phyloP scores from a whole-genome alignment of 805 yeast genomes.

The Wickerhamiella brachini region DNA sequence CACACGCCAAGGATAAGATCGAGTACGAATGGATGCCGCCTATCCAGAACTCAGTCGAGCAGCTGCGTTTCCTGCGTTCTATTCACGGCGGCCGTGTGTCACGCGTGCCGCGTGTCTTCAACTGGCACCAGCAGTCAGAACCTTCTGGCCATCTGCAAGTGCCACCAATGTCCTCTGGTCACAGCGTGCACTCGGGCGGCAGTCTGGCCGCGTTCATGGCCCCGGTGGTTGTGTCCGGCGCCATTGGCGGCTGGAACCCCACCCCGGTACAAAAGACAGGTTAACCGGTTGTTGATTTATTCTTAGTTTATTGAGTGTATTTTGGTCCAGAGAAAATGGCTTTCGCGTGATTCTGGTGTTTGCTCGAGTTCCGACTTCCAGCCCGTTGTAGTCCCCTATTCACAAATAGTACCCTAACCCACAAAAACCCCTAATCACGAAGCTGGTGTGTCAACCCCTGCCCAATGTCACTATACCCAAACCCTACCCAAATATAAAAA shows the following conservation, averaged over 20 bases:
- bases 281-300: not conserved
- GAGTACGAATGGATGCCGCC: conserved; percentile 28
- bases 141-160: conserved; percentile 13
- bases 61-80: conserved; percentile 23
- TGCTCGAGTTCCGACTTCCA: no score
- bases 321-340: no score
- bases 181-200: conserved; percentile 8
- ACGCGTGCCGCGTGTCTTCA: conserved; percentile 5
- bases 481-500: no score
- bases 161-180: conserved; percentile 10
- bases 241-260: conserved; percentile 34
- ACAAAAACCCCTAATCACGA: no score
- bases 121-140: conserved; percentile 4
- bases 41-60: conserved; percentile 27
- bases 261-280: not conserved
- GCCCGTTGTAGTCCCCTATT: no score
- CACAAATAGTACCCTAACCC: no score
- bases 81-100: conserved; percentile 30
- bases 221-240: conserved; percentile 44
- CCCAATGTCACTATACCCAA: no score
- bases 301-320: not conserved
- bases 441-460: not conserved
- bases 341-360: no score
- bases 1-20: conserved; percentile 8
- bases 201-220: conserved; percentile 28